Evolutionary conservation across 169 alveolate species (phyloP).

Genomic region (Cryptosporidium muris): DNA sequence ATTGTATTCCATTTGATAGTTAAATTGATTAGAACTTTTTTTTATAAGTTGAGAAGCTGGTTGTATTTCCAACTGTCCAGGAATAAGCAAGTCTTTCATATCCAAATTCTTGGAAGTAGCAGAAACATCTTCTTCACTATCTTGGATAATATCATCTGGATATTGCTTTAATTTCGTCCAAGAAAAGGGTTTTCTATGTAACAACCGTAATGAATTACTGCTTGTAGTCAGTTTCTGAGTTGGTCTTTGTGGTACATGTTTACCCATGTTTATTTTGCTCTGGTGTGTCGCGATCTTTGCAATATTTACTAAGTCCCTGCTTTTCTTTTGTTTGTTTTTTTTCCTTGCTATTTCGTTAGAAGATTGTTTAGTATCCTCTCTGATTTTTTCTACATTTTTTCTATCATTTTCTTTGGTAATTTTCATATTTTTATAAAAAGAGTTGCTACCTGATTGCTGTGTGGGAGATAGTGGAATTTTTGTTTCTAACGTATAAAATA

Average conservation of each 20-base stretch:
- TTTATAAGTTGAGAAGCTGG: no score
- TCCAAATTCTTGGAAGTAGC: not conserved
- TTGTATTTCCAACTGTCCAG: no score
- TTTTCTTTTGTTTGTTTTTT: not conserved
- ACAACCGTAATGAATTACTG: not conserved
- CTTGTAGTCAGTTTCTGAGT: constrained; percentile 12
- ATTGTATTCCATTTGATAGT: no score
- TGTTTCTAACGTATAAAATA: constrained; percentile 54
- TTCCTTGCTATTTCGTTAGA: not conserved
- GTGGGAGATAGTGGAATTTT: constrained; percentile 44
- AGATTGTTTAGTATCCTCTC: not conserved
- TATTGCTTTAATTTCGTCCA: constrained; percentile 23
- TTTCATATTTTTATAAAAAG: not conserved
- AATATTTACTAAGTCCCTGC: not conserved
- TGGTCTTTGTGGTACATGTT: not conserved
- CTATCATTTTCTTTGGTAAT: not conserved
- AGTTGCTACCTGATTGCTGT: constrained; percentile 30
- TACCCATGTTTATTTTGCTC: not conserved
- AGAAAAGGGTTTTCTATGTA: constrained; percentile 48
- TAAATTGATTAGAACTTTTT: no score
- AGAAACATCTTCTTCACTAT: not conserved
- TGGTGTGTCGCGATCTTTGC: not conserved
- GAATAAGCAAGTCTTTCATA: not conserved
- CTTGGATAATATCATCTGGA: no score
- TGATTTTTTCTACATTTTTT: not conserved